These are phyloP conservation scores for Rhizopogon vinicolor DNA, from an alignment of 768 basidiomycete species.

Conservation along the genomic window DNA sequence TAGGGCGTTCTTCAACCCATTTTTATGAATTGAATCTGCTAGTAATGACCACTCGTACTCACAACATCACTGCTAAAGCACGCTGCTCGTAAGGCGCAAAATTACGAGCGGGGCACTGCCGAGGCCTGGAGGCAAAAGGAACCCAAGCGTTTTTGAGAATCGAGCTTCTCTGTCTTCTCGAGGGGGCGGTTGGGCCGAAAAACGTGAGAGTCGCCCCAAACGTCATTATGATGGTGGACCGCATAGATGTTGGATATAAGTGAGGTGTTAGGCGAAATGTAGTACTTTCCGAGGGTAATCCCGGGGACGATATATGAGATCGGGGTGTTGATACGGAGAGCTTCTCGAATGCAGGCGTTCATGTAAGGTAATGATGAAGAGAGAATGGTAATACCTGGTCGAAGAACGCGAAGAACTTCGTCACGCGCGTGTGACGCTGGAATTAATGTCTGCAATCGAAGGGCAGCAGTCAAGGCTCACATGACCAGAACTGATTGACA, in stretches of 20 bases:
- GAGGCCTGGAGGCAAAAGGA: slow-evolving; percentile 29
- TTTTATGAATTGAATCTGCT: slow-evolving; percentile 18
- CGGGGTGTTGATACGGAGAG: slow-evolving; percentile 31
- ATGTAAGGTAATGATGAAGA: slow-evolving; percentile 23
- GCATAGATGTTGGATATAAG: slow-evolving; percentile 29
- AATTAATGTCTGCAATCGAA: background rate
- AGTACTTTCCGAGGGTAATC: slow-evolving; percentile 21
- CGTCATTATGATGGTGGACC: slow-evolving; percentile 23
- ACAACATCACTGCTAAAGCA: slow-evolving; percentile 29
- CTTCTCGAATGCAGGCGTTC: slow-evolving; percentile 35
- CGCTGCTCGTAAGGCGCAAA: slow-evolving; percentile 29
- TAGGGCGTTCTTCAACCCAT: slow-evolving; percentile 28
- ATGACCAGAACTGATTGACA: slow-evolving; percentile 33
- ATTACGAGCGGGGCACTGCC: slow-evolving; percentile 29
- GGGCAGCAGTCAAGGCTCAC: slow-evolving; percentile 15
- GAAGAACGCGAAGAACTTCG: slow-evolving; percentile 31
- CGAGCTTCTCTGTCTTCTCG: background rate
- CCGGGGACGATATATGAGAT: slow-evolving; percentile 21
- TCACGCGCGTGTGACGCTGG: slow-evolving; percentile 23
- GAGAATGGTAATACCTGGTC: slow-evolving; percentile 24
- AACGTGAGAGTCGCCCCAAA: slow-evolving; percentile 24
- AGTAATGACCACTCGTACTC: slow-evolving; percentile 32
- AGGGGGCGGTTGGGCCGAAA: slow-evolving; percentile 30
- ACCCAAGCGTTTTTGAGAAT: slow-evolving; percentile 13
- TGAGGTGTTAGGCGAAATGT: slow-evolving; percentile 25